Evolutionary conservation across 2,329 filamentous ascomycete species (phyloP).

Genomic region (Ceratocystis eucalypticola): DNA sequence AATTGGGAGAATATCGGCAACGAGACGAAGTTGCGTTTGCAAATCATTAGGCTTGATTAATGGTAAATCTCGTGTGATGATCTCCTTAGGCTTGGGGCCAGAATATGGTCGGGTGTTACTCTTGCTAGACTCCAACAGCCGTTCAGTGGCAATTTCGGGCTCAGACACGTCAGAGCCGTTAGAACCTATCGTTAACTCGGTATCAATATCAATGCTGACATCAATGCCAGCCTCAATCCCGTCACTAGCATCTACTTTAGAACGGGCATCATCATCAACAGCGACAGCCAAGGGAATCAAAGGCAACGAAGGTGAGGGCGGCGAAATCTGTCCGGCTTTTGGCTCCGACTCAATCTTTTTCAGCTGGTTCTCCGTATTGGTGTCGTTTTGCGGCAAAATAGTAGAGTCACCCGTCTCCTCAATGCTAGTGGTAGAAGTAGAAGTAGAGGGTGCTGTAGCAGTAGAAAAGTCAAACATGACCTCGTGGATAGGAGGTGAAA

Average conservation of each 20-base stretch:
- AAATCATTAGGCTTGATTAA: not conserved
- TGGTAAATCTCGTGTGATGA: not conserved
- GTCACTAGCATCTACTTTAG: too few relatives aligned
- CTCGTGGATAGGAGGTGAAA: conserved; percentile 15
- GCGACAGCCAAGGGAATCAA: not conserved
- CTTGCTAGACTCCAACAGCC: not conserved
- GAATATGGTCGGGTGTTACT: not conserved
- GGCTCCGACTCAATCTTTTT: not conserved
- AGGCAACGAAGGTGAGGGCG: not conserved
- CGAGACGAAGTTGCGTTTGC: conserved; percentile 50
- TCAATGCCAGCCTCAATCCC: not conserved
- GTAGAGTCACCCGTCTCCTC: conserved; percentile 3
- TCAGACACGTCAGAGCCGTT: not conserved
- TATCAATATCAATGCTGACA: not conserved
- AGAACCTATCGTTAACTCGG: not conserved
- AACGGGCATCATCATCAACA: too few relatives aligned
- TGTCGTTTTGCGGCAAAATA: conserved; percentile 7
- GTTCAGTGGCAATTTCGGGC: not conserved
- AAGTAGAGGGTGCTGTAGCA: not conserved
- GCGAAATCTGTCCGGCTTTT: not conserved
- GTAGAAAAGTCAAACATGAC: conserved; percentile 16
- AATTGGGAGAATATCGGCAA: conserved; percentile 60
- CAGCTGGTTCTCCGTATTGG: not conserved
- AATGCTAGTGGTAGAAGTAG: conserved; percentile 17
- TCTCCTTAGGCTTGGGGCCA: not conserved